phyloP scores from a whole-genome alignment of 768 basidiomycete genomes.

The Hemileccinum rubropunctum region DNA sequence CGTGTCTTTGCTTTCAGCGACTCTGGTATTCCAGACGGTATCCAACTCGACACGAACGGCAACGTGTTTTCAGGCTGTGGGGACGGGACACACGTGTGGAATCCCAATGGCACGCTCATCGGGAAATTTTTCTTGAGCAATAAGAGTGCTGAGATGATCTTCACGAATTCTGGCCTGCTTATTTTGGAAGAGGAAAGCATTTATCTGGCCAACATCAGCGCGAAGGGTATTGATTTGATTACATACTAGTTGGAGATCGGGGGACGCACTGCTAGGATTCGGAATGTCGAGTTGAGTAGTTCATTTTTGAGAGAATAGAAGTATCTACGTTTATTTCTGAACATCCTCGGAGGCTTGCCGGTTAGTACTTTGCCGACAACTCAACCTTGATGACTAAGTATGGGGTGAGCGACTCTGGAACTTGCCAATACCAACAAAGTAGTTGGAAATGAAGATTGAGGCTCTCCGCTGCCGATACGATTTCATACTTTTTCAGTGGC shows the following conservation, averaged over 20 bases:
- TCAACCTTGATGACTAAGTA: too few relatives aligned
- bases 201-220: slow-evolving; percentile 37
- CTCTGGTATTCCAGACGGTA: slow-evolving; percentile 63
- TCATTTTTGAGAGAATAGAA: too few relatives aligned
- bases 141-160: slow-evolving; percentile 36
- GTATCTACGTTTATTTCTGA: too few relatives aligned
- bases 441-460: too few relatives aligned
- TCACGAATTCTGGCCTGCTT: slow-evolving; percentile 40
- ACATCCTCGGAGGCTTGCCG: too few relatives aligned
- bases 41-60: slow-evolving; percentile 60
- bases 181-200: slow-evolving; percentile 39
- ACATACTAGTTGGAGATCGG: background rate
- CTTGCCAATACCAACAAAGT: too few relatives aligned
- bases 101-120: slow-evolving; percentile 50
- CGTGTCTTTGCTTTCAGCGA: slow-evolving; percentile 68
- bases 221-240: slow-evolving; percentile 25
- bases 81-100: slow-evolving; percentile 68
- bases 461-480: too few relatives aligned
- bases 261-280: too few relatives aligned
- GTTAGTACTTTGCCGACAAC: too few relatives aligned
- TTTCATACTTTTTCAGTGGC: too few relatives aligned
- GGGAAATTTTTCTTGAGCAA: slow-evolving; percentile 59
- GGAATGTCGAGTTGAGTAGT: too few relatives aligned
- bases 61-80: slow-evolving; percentile 69
- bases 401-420: too few relatives aligned